A percentile compares a stretch with the other conserved stretches of the same genome.
These are phyloP conservation scores for Talaromyces sp. DNA, from an alignment of 2,329 filamentous ascomycete species.

Conservation along the genomic window DNA sequence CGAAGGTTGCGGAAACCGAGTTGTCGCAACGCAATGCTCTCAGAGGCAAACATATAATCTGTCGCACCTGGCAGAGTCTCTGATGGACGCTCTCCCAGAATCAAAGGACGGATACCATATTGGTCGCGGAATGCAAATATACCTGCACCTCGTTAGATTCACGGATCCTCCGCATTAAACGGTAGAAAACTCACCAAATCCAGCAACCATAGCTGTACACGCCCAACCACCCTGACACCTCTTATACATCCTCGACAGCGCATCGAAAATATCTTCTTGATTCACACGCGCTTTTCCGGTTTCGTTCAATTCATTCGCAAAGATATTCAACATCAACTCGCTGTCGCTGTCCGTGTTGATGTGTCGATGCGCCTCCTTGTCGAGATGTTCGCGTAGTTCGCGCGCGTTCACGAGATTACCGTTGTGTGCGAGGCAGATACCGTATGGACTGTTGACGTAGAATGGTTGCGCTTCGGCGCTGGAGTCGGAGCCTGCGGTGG, in stretches of 20 bases:
- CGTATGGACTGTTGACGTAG: conserved; percentile 84
- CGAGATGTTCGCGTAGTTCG: conserved; percentile 68
- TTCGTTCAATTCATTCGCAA: conserved; percentile 76
- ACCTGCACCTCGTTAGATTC: conserved; percentile 33
- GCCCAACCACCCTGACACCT: conserved; percentile 74
- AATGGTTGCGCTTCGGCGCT: conserved; percentile 90
- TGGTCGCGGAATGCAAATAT: conserved; percentile 77
- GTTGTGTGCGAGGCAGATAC: conserved; percentile 79
- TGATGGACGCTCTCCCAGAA: conserved; percentile 72
- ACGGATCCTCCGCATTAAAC: background rate
- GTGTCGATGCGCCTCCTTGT: conserved; percentile 76
- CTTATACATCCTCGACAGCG: conserved; percentile 69
- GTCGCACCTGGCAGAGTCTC: conserved; percentile 58
- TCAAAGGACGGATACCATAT: conserved; percentile 79
- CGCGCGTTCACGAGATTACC: conserved; percentile 82
- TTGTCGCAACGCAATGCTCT: conserved; percentile 79
- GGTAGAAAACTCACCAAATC: conserved; percentile 36
- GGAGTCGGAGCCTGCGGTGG: conserved; percentile 78
- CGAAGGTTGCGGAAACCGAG: conserved; percentile 74
- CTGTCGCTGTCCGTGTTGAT: conserved; percentile 90
- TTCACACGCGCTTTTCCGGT: conserved; percentile 80
- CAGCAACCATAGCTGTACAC: conserved; percentile 77
- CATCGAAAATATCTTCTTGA: conserved; percentile 71
- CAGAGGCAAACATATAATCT: conserved; percentile 90
- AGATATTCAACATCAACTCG: conserved; percentile 85